Percentiles rank a stretch among this genome's conserved stretches.
phyloP scores from a whole-genome alignment of 1,139 yeast species.

The Magnusiomyces clavatus region DNA sequence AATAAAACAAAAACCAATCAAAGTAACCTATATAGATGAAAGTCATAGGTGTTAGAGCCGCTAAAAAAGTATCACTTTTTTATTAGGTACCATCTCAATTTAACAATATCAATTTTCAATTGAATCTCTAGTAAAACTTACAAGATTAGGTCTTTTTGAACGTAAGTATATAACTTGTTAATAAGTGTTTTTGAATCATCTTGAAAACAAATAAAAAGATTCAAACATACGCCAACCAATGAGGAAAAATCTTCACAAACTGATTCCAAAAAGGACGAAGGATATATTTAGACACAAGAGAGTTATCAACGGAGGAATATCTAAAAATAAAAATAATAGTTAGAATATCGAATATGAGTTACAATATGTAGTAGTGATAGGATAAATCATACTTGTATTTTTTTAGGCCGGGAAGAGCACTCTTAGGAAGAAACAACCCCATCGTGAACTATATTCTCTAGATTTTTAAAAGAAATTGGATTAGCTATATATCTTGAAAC shows the following conservation, averaged over 20 bases:
- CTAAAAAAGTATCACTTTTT: constrained; percentile 34
- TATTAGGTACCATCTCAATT: neutral
- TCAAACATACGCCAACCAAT: constrained; percentile 55
- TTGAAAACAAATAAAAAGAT: neutral
- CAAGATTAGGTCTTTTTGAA: constrained; percentile 19
- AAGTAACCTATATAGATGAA: constrained; percentile 53
- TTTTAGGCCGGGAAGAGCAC: constrained; percentile 54
- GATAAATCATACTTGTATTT: constrained; percentile 49
- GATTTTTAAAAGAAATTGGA: too few relatives aligned
- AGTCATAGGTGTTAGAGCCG: constrained; percentile 29
- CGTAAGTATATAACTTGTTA: neutral
- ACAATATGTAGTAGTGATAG: neutral
- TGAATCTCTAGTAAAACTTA: constrained; percentile 9
- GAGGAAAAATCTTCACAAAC: constrained; percentile 69
- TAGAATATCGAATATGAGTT: neutral
- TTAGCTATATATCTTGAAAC: too few relatives aligned
- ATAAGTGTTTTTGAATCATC: neutral
- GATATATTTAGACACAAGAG: constrained; percentile 64
- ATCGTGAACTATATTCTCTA: constrained; percentile 29
- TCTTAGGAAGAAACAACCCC: constrained; percentile 66
- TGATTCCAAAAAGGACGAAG: constrained; percentile 66
- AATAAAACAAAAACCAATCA: constrained; percentile 68
- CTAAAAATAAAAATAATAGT: constrained; percentile 16
- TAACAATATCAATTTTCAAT: too few relatives aligned
- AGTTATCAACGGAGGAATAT: constrained; percentile 72